A percentile compares a stretch with the other conserved stretches of the same genome.
Conservation (phyloP, 257 asterid genomes). For the Coffea eugenioides region DNA sequence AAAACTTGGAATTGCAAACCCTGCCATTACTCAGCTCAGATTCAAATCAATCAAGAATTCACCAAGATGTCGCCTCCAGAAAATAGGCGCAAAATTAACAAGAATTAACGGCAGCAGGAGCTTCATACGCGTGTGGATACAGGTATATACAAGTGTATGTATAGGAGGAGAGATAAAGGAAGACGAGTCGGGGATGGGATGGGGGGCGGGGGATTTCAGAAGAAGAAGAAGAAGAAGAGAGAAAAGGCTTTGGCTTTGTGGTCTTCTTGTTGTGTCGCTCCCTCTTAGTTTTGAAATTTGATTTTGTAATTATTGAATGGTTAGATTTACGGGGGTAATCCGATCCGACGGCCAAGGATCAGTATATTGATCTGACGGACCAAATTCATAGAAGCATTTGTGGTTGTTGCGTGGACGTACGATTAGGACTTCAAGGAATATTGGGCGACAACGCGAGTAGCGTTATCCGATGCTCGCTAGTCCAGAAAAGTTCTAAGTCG, state of each 20-base stretch:
- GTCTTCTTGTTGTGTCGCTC: conserved; percentile 45
- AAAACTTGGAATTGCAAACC: conserved; percentile 18
- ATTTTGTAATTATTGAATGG: conserved; percentile 61
- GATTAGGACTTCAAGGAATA: conserved; percentile 23
- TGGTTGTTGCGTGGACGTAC: conserved; percentile 20
- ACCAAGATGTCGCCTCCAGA: conserved; percentile 24
- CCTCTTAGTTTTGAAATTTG: conserved; percentile 94
- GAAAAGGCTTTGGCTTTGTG: conserved; percentile 28
- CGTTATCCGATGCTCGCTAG: conserved; percentile 15
- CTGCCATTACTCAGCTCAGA: conserved; percentile 41
- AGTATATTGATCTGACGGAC: conserved; percentile 36
- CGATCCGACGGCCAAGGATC: conserved; percentile 37
- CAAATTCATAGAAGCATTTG: conserved; percentile 44
- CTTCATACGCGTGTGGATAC: conserved; percentile 16
- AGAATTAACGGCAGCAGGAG: conserved; percentile 29
- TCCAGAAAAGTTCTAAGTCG: conserved; percentile 8
- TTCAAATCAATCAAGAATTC: conserved; percentile 37
- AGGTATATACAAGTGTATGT: conserved; percentile 8
- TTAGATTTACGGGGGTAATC: conserved; percentile 27
- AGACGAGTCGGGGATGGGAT: background rate
- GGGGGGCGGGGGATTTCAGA: background rate
- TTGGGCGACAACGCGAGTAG: background rate
- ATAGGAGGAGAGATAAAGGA: conserved; percentile 27
- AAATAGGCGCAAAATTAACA: conserved; percentile 19
- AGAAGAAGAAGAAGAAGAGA: conserved; percentile 18